Evolutionary conservation across 2,329 filamentous ascomycete genomes (phyloP).

Genomic region (Trichoderma atroviride): DNA sequence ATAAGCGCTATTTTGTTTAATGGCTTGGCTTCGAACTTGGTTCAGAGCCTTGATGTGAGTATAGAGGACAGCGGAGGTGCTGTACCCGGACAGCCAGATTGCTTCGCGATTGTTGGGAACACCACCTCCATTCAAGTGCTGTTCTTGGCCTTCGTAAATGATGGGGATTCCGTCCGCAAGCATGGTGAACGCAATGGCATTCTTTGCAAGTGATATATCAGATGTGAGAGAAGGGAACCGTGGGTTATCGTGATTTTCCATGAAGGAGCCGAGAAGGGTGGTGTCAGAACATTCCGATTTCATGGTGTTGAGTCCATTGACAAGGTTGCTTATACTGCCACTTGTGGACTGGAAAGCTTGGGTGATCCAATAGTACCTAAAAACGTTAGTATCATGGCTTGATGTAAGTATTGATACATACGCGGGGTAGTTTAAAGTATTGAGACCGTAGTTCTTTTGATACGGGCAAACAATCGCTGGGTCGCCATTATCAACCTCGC

Average conservation of each 20-base stretch:
- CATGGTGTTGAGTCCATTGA: conserved; percentile 34
- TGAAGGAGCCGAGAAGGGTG: conserved; percentile 52
- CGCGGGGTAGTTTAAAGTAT: conserved; percentile 33
- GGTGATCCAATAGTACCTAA: neutral
- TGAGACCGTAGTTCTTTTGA: conserved; percentile 44
- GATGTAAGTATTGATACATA: neutral
- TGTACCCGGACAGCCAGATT: neutral
- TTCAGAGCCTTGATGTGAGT: neutral
- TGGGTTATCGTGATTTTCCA: conserved; percentile 62
- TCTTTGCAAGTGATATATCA: conserved; percentile 60
- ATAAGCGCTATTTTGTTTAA: neutral
- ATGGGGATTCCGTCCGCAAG: conserved; percentile 65
- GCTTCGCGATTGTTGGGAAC: conserved; percentile 55
- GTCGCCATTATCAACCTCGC: conserved; percentile 61
- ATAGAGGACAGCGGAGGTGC: neutral
- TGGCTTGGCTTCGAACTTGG: neutral
- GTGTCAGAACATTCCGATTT: conserved; percentile 44
- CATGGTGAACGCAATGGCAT: conserved; percentile 62
- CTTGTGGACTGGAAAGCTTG: neutral
- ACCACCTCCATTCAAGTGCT: conserved; percentile 53
- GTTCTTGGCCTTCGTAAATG: conserved; percentile 67
- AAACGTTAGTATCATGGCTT: neutral
- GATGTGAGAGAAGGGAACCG: conserved; percentile 55
- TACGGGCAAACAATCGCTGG: conserved; percentile 56
- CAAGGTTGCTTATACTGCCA: conserved; percentile 40